Percentiles rank a stretch among this genome's conserved stretches.
Conservation (phyloP, 2,329 filamentous ascomycete genomes). For the Achaetomium macrosporum region DNA sequence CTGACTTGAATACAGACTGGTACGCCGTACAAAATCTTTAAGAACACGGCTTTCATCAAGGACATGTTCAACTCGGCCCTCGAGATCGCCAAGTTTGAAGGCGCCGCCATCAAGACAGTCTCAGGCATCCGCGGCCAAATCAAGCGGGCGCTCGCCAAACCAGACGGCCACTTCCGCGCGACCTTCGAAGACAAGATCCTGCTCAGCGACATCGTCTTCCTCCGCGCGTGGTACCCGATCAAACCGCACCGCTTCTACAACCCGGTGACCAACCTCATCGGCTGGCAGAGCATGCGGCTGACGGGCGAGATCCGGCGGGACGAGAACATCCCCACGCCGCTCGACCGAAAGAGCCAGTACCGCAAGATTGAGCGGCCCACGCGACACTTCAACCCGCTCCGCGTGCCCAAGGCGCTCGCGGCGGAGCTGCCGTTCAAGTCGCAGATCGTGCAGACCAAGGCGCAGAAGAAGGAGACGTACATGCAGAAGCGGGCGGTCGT, state of each 20-base stretch:
- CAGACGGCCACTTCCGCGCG: constrained; percentile 91
- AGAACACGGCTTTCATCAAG: constrained; percentile 97
- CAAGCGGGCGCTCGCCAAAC: constrained; percentile 88
- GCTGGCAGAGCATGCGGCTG: constrained; percentile 89
- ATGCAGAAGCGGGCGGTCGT: constrained; percentile 95
- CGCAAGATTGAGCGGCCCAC: constrained; percentile 58
- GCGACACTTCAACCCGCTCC: constrained; percentile 72
- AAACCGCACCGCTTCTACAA: constrained; percentile 97
- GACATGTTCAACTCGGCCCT: constrained; percentile 94
- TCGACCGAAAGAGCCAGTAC: constrained; percentile 81
- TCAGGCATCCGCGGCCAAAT: constrained; percentile 95
- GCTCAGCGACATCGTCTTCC: constrained; percentile 92
- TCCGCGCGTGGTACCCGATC: constrained; percentile 94
- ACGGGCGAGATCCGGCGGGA: constrained; percentile 85
- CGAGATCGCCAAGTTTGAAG: constrained; percentile 97
- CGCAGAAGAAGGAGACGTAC: constrained; percentile 77
- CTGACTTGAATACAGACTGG: constrained; percentile 50
- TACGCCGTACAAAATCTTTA: constrained; percentile 94
- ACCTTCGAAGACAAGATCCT: constrained; percentile 99
- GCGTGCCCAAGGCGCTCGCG: constrained; percentile 72
- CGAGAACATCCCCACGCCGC: constrained; percentile 67
- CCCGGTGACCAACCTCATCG: constrained; percentile 85
- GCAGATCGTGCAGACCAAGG: constrained; percentile 76
- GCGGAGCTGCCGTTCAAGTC: constrained; percentile 86
- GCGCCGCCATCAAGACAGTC: constrained; percentile 90